phyloP scores from a whole-genome alignment of 1,284 basidiomycete genomes.

The Pseudozyma sp. region DNA sequence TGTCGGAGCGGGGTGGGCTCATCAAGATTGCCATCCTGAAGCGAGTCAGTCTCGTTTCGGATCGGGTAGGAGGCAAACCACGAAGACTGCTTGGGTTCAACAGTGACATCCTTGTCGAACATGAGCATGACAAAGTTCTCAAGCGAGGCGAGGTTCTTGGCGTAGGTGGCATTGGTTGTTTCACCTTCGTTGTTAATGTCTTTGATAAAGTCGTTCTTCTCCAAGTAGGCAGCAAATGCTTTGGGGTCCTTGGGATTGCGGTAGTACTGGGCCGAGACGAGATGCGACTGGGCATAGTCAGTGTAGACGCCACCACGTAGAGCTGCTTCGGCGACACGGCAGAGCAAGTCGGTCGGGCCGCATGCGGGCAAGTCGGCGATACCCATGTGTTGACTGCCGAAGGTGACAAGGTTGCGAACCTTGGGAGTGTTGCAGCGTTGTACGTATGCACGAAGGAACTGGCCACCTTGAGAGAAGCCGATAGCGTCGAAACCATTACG shows the following conservation, averaged over 20 bases:
- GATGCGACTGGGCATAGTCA: slow-evolving; percentile 63
- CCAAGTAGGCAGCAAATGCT: slow-evolving; percentile 79
- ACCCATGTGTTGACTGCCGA: slow-evolving; percentile 72
- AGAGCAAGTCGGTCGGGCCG: slow-evolving; percentile 74
- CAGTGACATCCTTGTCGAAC: slow-evolving; percentile 63
- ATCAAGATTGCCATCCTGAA: slow-evolving; percentile 7
- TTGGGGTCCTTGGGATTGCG: slow-evolving; percentile 77
- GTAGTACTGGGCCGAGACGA: slow-evolving; percentile 87
- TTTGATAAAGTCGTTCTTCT: slow-evolving; percentile 73
- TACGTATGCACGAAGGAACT: slow-evolving; percentile 89
- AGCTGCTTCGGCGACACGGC: slow-evolving; percentile 76
- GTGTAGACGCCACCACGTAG: slow-evolving; percentile 82
- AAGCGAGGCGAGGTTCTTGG: slow-evolving; percentile 57
- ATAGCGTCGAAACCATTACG: slow-evolving; percentile 72
- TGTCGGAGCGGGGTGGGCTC: slow-evolving; percentile 76
- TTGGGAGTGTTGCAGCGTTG: slow-evolving; percentile 78
- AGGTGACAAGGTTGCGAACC: slow-evolving; percentile 78
- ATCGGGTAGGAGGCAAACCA: slow-evolving; percentile 65
- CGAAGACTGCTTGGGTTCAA: slow-evolving; percentile 62
- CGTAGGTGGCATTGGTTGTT: slow-evolving; percentile 58
- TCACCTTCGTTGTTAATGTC: slow-evolving; percentile 69
- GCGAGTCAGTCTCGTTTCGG: slow-evolving; percentile 35
- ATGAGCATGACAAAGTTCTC: slow-evolving; percentile 68
- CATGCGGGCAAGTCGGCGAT: slow-evolving; percentile 84
- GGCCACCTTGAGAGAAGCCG: slow-evolving; percentile 73